Conservation (phyloP, 2,329 filamentous ascomycete genomes). For the Penicillium thymicola region DNA sequence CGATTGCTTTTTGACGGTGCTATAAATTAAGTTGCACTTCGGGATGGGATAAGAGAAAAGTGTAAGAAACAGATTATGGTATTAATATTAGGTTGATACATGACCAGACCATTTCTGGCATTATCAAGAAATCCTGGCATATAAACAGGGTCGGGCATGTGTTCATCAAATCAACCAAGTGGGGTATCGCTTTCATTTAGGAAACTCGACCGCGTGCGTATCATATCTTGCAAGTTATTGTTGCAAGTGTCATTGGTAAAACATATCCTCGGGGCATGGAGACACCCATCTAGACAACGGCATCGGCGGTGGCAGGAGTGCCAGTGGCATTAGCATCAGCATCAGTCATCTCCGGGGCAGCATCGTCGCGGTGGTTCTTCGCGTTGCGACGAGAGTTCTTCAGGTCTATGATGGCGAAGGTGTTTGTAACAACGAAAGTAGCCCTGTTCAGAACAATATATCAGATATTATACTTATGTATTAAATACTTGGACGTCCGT, state of each 20-base stretch:
- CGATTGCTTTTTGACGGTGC: neutral
- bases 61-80: neutral
- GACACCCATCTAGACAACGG: neutral
- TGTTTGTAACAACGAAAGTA: conserved; percentile 23
- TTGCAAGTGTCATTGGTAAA: neutral
- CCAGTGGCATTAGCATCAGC: neutral
- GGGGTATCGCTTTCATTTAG: conserved; percentile 2
- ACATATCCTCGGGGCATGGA: neutral
- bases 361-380: conserved; percentile 4
- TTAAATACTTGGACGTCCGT: neutral
- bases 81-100: conserved; percentile 3
- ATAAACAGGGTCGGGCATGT: neutral
- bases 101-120: neutral
- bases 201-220: neutral
- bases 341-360: neutral
- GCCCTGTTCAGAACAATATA: conserved; percentile 10
- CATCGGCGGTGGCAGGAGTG: neutral
- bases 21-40: neutral
- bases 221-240: neutral
- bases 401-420: conserved; percentile 21
- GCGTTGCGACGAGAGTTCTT: conserved; percentile 18
- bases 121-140: neutral
- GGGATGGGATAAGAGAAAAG: neutral
- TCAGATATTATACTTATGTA: neutral
- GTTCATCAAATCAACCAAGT: conserved; percentile 3